These are phyloP conservation scores for Galium porrigens DNA, from an alignment of 305 asterid species.

Conservation along the genomic window DNA sequence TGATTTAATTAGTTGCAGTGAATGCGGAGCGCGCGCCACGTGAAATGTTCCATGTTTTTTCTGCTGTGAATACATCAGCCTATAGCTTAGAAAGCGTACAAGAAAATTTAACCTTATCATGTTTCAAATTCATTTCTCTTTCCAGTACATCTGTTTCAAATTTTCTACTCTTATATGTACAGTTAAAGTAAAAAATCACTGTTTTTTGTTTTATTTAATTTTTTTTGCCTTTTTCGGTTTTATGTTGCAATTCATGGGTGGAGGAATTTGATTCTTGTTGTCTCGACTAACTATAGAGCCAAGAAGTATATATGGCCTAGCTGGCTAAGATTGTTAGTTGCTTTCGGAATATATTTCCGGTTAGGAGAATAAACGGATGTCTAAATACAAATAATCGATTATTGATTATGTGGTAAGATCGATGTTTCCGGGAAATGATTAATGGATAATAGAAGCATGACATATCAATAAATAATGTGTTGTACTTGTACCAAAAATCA, in stretches of 20 bases:
- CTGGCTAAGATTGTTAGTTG: neutral
- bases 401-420: neutral
- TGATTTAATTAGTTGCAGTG: neutral
- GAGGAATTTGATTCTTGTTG: conserved; percentile 17
- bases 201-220: neutral
- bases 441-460: neutral
- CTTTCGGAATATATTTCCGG: conserved; percentile 4
- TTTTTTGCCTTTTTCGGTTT: neutral
- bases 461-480: neutral
- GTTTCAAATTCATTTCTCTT: neutral
- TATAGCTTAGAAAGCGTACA: conserved; percentile 11
- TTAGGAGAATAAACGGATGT: neutral
- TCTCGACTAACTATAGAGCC: conserved; percentile 8
- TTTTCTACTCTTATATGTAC: too few relatives aligned
- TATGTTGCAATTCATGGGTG: conserved; percentile 1
- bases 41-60: conserved; percentile 8
- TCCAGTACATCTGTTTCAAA: conserved; percentile 7
- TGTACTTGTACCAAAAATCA: neutral
- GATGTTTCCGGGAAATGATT: neutral
- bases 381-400: too few relatives aligned
- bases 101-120: conserved; percentile 8
- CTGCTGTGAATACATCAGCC: neutral
- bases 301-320: neutral
- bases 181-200: neutral
- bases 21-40: conserved; percentile 4